These are phyloP conservation scores for Pterocarpus macrocarpus DNA, from an alignment of 306 rosid genomes.

Conservation along the genomic window DNA sequence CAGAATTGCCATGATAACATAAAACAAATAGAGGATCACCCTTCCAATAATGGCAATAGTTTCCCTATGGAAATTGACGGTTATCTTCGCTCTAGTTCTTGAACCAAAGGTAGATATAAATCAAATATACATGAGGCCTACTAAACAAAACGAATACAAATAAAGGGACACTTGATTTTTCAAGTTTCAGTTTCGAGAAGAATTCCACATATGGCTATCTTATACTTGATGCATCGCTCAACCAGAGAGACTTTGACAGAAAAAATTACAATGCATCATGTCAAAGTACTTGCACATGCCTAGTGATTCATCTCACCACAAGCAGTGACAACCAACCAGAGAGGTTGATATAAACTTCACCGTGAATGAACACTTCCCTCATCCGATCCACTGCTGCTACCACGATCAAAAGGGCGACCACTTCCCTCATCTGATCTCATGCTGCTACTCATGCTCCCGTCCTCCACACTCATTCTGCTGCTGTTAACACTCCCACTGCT, in stretches of 20 bases:
- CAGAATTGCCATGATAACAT: background rate
- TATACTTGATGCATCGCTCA: slow-evolving; percentile 3
- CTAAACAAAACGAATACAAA: slow-evolving; percentile 41
- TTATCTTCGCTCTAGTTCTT: slow-evolving; percentile 28
- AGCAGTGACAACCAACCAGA: background rate
- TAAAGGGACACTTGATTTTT: slow-evolving; percentile 6
- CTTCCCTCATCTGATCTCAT: slow-evolving; percentile 44
- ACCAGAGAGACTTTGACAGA: background rate
- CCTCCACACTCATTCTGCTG: slow-evolving; percentile 30
- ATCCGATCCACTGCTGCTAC: slow-evolving; percentile 41
- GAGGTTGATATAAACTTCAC: background rate
- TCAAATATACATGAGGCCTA: slow-evolving; percentile 28
- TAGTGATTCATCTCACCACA: background rate
- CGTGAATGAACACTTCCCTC: slow-evolving; percentile 18
- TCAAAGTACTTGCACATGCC: slow-evolving; percentile 35
- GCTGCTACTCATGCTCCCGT: slow-evolving; percentile 35
- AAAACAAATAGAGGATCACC: slow-evolving; percentile 18
- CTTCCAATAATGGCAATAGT: slow-evolving; percentile 27
- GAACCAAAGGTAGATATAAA: slow-evolving; percentile 8
- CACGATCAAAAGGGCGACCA: slow-evolving; percentile 12
- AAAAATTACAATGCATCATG: slow-evolving; percentile 32
- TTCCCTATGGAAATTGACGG: background rate
- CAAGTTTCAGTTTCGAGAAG: slow-evolving; percentile 34
- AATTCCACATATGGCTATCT: background rate
- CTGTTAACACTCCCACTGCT: slow-evolving; percentile 32